Conservation (phyloP, 1,284 basidiomycete species). For the Ustilago hordei region DNA sequence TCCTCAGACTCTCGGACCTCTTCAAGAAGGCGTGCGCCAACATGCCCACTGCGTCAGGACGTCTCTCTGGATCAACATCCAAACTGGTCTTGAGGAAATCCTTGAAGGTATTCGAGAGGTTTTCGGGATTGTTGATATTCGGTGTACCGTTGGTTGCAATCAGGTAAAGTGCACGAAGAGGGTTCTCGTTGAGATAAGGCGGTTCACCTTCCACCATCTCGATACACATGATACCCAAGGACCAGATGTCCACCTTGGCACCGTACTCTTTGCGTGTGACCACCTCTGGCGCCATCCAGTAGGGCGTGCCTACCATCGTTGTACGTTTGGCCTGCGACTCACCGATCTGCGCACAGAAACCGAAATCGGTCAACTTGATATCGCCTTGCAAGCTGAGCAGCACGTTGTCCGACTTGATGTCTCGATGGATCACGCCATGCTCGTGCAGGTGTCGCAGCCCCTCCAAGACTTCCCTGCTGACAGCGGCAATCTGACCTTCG, state of each 20-base stretch:
- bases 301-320: conserved; percentile 99
- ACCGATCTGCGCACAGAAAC: conserved; percentile 97
- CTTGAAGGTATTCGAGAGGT: conserved; percentile 84
- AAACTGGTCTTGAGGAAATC: conserved; percentile 91
- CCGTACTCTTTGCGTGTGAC: conserved; percentile 98
- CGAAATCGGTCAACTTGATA: conserved; percentile 98
- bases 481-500: conserved; percentile 89
- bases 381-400: conserved; percentile 90
- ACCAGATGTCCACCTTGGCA: conserved; percentile 99
- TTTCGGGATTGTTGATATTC: conserved; percentile 93
- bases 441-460: conserved; percentile 91
- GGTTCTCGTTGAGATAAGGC: conserved; percentile 96
- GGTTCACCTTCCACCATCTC: conserved; percentile 99
- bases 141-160: conserved; percentile 99
- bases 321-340: conserved; percentile 92
- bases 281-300: conserved; percentile 99
- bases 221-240: conserved; percentile 97
- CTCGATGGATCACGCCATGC: conserved; percentile 94
- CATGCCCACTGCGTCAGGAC: conserved; percentile 86
- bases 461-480: conserved; percentile 87
- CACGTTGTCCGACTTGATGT: conserved; percentile 98
- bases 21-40: conserved; percentile 90
- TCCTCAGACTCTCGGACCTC: conserved; percentile 82
- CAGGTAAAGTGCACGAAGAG: conserved; percentile 91
- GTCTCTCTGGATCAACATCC: conserved; percentile 92